phyloP scores from a whole-genome alignment of 2,329 filamentous ascomycete species.

The Furcasterigmium furcatum region DNA sequence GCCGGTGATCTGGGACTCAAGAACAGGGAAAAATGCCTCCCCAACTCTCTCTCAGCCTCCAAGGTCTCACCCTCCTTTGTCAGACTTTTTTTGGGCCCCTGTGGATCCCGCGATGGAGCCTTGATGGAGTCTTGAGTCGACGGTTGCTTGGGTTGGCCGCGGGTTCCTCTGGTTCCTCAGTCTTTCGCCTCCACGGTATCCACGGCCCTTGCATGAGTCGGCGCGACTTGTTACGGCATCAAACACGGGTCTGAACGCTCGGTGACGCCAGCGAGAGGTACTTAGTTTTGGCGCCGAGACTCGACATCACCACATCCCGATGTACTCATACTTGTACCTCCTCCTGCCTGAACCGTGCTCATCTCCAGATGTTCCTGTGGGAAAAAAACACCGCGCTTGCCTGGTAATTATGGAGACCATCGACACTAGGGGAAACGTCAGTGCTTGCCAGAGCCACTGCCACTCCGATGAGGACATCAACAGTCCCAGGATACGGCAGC shows the following conservation, averaged over 20 bases:
- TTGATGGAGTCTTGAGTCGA: neutral
- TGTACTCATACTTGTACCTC: too few species aligned
- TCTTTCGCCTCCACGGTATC: conserved; percentile 1
- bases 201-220: conserved; percentile 2
- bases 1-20: too few species aligned
- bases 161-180: too few species aligned
- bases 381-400: conserved; percentile 11
- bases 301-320: neutral
- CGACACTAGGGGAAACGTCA: neutral
- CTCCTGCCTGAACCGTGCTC: neutral
- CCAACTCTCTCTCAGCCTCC: too few species aligned
- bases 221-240: neutral
- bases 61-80: neutral
- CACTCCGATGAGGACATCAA: too few species aligned
- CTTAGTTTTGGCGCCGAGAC: neutral
- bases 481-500: too few species aligned
- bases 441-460: neutral
- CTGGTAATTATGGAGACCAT: conserved; percentile 13
- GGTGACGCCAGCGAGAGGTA: conserved; percentile 5
- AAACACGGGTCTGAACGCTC: neutral
- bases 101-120: neutral
- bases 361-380: conserved; percentile 1
- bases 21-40: too few species aligned
- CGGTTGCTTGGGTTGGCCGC: neutral
- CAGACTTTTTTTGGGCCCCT: neutral